Base-by-base conservation (phyloP, 2,329 filamentous ascomycete genomes). In the Colletotrichum shisoi region DNA sequence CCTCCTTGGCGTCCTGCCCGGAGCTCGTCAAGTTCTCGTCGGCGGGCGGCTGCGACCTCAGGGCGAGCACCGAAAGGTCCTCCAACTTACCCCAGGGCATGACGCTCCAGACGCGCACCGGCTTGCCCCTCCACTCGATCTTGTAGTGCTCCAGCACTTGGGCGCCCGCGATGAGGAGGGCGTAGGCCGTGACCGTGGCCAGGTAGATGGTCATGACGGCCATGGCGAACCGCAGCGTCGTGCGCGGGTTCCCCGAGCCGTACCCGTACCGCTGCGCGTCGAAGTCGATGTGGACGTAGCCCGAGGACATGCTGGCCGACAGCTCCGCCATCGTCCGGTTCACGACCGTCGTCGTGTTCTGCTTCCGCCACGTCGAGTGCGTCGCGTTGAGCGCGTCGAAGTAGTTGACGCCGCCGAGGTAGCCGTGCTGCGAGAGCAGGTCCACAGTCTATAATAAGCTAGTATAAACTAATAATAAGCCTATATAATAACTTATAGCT, bases 171-270 rank as follows among this genome's bases (percentile, higher is more conserved):
- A 57, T 21, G 19, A n/a, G 37, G 3, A 57, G 19, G 19, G 15
- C 54, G 39, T 57, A 57, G 17, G n/a, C 42, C 15, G 27, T 34
- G 1, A 57, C n/a, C 6, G 54, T 31, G 6, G 19, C 39, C 19
- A 57, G 37, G 21, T 57, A 57, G 39, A 57, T 57, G 54, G 2
- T 12, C 37, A 57, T 57, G 19, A 57, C 54, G 42, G 21, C 54
- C 39, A 24, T 17, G 17, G 54, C 54, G 19, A 57, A 57, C 11
- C 42, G 54, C 39, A 57, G 34, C 4, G 53, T 57, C 19, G 39
- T 31, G 54, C 39, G 27, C 9, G 21, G 39, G 4, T 24, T 17
- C 21, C 54, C 54, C 8, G 54, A 57, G 54, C 54, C 54, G 37
- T 44, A 57, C 3, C 54, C 54, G 19, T 44, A 57, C 17, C 31